Base-by-base conservation (phyloP, 139 green algal species). In the Chlorella sp. region DNA sequence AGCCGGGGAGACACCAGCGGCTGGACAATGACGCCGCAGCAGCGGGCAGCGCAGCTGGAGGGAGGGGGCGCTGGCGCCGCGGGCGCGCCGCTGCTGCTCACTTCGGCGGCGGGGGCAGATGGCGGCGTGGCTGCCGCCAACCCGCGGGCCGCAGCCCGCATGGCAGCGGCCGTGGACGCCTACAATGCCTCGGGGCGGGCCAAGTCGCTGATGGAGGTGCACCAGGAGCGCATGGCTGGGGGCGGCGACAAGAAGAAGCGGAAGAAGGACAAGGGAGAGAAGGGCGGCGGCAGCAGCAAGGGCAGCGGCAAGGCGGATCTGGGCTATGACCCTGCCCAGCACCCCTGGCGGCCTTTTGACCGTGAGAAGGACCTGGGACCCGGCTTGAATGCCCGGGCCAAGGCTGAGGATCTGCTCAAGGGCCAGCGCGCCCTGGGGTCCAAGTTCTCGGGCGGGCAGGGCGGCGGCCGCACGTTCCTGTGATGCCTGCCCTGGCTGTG, bases 271-370 rank as follows among this genome's bases (percentile, higher is more conserved):
- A 89, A 91, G 85, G 78, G 75, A 16, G 82, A 86, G 23, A 74
- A 74, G 28, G 78, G 86, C 38, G n/a, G 25, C n/a, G 69, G 76
- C 32, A 67, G 41, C 39, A 34, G n/a, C 47, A 26, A 84, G 34
- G 51, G 70, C 39, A 9, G 38, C 12, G 13, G 30, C 21, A 9
- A 51, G 44, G 56, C 56, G 3, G 38, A 86, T 3, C 70, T 80
- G 25, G 75, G 80, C 15, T 90, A 86, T 72, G 83, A 86, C 63
- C 75, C 74, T 17, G 39, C 63, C 7, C 39, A 44, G 30, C 90
- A 93, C 80, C 88, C 90, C 65, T 96, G 93, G 94, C 85, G 88
- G 64, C 94, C 94, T 0, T 97, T 95, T 85, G 93, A 97, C 87
- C 83, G 94, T 0, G 94, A 97, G n/a, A 93, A 89, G 70, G 94